These are phyloP conservation scores for Fusarium buharicum DNA, from an alignment of 2,329 filamentous ascomycete species.

Conservation along the genomic window DNA sequence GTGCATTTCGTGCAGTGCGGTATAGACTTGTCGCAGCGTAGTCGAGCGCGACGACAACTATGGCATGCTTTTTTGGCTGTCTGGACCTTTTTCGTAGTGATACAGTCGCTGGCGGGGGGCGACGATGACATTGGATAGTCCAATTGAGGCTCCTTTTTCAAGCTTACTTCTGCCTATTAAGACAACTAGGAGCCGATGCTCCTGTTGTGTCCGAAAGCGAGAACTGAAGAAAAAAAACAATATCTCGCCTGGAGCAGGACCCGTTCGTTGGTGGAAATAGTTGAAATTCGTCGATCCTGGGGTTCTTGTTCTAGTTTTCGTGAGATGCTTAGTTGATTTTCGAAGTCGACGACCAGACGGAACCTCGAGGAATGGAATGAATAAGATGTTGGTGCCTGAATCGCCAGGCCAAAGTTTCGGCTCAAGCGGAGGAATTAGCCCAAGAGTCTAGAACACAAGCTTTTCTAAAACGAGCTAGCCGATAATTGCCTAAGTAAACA, in stretches of 20 bases:
- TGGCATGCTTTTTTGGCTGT: conserved; percentile 55
- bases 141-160: conserved; percentile 11
- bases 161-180: conserved; percentile 31
- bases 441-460: neutral
- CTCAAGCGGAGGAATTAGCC: conserved; percentile 16
- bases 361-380: conserved; percentile 22
- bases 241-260: conserved; percentile 3
- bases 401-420: conserved; percentile 16
- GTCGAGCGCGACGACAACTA: conserved; percentile 62
- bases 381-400: conserved; percentile 14
- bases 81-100: conserved; percentile 20
- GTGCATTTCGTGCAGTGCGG: conserved; percentile 63
- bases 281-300: conserved; percentile 26
- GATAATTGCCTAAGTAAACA: too few relatives aligned
- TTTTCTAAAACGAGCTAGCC: conserved; percentile 1
- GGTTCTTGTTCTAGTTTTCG: conserved; percentile 31
- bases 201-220: neutral
- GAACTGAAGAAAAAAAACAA: conserved; percentile 3
- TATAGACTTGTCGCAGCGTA: conserved; percentile 62
- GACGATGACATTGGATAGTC: conserved; percentile 35
- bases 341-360: conserved; percentile 5
- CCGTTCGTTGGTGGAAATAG: conserved; percentile 9
- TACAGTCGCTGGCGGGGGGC: conserved; percentile 30
- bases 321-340: conserved; percentile 39
- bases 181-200: conserved; percentile 8